Evolutionary conservation across 768 basidiomycete species (phyloP).

Genomic region (Serendipita sp.): DNA sequence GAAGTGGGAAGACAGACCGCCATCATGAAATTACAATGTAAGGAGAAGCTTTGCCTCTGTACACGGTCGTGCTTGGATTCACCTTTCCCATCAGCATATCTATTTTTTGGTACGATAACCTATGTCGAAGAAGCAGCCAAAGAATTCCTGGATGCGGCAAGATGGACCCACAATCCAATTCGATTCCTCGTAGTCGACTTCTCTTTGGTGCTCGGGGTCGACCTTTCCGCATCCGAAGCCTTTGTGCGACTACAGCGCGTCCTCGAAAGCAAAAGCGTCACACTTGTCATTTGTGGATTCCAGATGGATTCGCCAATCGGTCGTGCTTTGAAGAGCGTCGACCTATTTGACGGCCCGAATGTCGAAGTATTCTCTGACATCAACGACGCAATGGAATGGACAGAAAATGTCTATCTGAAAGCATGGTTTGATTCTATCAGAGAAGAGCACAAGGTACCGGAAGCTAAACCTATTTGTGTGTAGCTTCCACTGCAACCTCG

Average conservation of each 20-base stretch:
- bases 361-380: slow-evolving; percentile 72
- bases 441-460: slow-evolving; percentile 27
- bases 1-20: slow-evolving; percentile 85
- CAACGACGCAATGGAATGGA: slow-evolving; percentile 94
- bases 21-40: slow-evolving; percentile 73
- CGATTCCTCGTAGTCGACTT: slow-evolving; percentile 85
- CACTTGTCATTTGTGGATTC: slow-evolving; percentile 80
- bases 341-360: slow-evolving; percentile 54
- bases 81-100: slow-evolving; percentile 36
- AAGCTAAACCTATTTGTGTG: slow-evolving; percentile 23
- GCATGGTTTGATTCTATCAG: slow-evolving; percentile 62
- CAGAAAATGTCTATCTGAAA: slow-evolving; percentile 79
- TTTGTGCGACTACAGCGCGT: slow-evolving; percentile 82
- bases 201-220: slow-evolving; percentile 71
- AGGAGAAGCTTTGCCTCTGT: background rate
- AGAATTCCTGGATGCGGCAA: slow-evolving; percentile 47
- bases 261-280: slow-evolving; percentile 55
- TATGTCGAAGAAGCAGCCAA: slow-evolving; percentile 79
- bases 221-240: slow-evolving; percentile 90
- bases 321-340: slow-evolving; percentile 59
- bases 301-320: slow-evolving; percentile 45
- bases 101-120: slow-evolving; percentile 88
- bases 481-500: background rate
- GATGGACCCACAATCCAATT: slow-evolving; percentile 60
- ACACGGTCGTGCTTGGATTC: background rate